These are phyloP conservation scores for Lizanozyma gosingica DNA, from an alignment of 1,139 yeast species.

Conservation along the genomic window DNA sequence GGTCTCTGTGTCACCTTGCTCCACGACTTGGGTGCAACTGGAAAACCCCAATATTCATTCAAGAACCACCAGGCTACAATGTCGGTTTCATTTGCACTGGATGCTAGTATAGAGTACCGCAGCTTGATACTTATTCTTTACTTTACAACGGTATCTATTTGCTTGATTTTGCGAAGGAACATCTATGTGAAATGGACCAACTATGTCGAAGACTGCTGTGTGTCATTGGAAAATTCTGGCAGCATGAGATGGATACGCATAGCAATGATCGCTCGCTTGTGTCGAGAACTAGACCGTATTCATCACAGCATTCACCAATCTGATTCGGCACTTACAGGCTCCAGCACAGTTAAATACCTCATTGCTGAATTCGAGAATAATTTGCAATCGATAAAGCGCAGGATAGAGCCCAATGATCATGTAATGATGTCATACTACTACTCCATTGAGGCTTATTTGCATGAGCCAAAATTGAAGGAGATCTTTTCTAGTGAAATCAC, in stretches of 20 bases:
- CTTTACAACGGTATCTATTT: constrained; percentile 41
- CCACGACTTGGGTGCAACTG: constrained; percentile 70
- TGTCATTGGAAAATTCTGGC: constrained; percentile 29
- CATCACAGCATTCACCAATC: constrained; percentile 41
- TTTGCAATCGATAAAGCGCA: constrained; percentile 26
- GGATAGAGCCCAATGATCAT: constrained; percentile 30
- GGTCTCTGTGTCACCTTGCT: constrained; percentile 60
- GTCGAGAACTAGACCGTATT: constrained; percentile 54
- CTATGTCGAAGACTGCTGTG: constrained; percentile 57
- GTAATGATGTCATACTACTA: constrained; percentile 43
- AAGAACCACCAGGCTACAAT: constrained; percentile 26
- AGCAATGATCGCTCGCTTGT: constrained; percentile 53
- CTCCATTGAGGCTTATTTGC: constrained; percentile 67
- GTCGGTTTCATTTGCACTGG: constrained; percentile 14
- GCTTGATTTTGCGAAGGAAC: constrained; percentile 44
- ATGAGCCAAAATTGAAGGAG: constrained; percentile 46
- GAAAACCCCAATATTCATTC: constrained; percentile 30
- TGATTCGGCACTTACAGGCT: constrained; percentile 20
- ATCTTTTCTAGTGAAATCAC: constrained; percentile 9
- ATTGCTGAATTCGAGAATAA: constrained; percentile 34
- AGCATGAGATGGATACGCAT: constrained; percentile 26
- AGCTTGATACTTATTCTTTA: constrained; percentile 41
- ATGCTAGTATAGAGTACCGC: constrained; percentile 27
- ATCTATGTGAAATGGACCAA: constrained; percentile 50
- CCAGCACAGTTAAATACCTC: constrained; percentile 13